Evolutionary conservation across 2,329 filamentous ascomycete species (phyloP).

Genomic region (Pseudogymnoascus sp.): DNA sequence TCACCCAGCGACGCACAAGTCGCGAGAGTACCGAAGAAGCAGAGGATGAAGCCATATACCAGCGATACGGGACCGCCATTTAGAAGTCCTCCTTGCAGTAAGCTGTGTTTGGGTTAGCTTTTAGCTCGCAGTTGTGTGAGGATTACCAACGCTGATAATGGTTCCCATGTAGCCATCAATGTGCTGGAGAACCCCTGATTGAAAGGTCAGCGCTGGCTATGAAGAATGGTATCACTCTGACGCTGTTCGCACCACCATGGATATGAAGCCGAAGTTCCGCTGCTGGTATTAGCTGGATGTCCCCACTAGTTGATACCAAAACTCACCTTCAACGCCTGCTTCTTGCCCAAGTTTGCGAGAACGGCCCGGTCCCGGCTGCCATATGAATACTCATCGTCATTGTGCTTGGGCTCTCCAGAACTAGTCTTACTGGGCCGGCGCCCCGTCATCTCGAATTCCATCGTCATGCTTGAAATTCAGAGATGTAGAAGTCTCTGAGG

Average conservation of each 20-base stretch:
- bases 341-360: slow-evolving; percentile 24
- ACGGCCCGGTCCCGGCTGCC: slow-evolving; percentile 20
- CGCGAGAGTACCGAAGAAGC: slow-evolving; percentile 38
- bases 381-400: slow-evolving; percentile 21
- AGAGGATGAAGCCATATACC: slow-evolving; percentile 43
- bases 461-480: not conserved
- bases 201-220: slow-evolving; percentile 1
- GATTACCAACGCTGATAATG: slow-evolving; percentile 27
- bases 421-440: not conserved
- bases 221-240: not conserved
- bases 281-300: not conserved
- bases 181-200: slow-evolving; percentile 39
- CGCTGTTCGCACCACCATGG: slow-evolving; percentile 32
- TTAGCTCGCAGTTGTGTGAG: not conserved
- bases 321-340: slow-evolving; percentile 20
- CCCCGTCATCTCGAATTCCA: slow-evolving; percentile 4
- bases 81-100: slow-evolving; percentile 5
- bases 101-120: not conserved
- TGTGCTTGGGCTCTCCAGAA: not conserved
- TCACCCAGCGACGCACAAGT: slow-evolving; percentile 35
- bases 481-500: not conserved
- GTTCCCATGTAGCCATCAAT: slow-evolving; percentile 47
- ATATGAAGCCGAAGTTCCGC: slow-evolving; percentile 43
- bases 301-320: not conserved
- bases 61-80: slow-evolving; percentile 46